Evolutionary conservation across 2,329 filamentous ascomycete species (phyloP).

Genomic region (Trichoderma pleuroti): DNA sequence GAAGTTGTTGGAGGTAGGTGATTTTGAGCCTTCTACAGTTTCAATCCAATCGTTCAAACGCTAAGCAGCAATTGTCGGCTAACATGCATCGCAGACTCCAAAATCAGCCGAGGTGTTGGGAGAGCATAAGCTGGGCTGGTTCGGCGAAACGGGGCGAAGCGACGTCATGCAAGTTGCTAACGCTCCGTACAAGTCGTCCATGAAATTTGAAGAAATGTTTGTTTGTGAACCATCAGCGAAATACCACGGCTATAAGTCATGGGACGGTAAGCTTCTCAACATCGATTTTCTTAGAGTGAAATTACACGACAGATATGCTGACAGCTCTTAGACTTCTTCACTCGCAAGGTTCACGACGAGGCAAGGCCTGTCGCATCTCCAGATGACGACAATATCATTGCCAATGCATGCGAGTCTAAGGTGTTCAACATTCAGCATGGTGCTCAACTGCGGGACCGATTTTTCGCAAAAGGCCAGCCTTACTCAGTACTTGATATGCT

Average conservation of each 20-base stretch:
- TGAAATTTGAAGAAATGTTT: conserved; percentile 58
- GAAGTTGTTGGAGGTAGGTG: conserved; percentile 49
- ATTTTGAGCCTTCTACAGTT: neutral
- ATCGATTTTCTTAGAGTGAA: neutral
- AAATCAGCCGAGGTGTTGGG: conserved; percentile 52
- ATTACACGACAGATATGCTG: neutral
- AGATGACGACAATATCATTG: conserved; percentile 52
- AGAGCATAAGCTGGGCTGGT: conserved; percentile 49
- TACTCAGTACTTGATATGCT: conserved; percentile 66
- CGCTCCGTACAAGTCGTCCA: conserved; percentile 37
- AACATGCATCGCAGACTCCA: conserved; percentile 37
- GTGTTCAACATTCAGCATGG: conserved; percentile 50
- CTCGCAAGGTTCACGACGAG: conserved; percentile 49
- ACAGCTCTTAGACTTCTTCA: conserved; percentile 55
- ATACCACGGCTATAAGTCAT: conserved; percentile 60
- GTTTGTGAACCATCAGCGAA: conserved; percentile 53
- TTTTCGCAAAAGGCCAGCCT: conserved; percentile 67
- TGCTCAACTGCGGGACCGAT: conserved; percentile 55
- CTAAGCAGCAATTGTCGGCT: neutral
- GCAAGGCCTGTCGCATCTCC: conserved; percentile 57
- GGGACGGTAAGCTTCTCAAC: conserved; percentile 49
- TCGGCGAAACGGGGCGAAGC: conserved; percentile 45
- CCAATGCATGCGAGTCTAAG: conserved; percentile 63
- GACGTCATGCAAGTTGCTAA: conserved; percentile 54
- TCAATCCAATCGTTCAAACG: neutral